phyloP scores from a whole-genome alignment of 257 asterid species.

The Linaria vulgaris region DNA sequence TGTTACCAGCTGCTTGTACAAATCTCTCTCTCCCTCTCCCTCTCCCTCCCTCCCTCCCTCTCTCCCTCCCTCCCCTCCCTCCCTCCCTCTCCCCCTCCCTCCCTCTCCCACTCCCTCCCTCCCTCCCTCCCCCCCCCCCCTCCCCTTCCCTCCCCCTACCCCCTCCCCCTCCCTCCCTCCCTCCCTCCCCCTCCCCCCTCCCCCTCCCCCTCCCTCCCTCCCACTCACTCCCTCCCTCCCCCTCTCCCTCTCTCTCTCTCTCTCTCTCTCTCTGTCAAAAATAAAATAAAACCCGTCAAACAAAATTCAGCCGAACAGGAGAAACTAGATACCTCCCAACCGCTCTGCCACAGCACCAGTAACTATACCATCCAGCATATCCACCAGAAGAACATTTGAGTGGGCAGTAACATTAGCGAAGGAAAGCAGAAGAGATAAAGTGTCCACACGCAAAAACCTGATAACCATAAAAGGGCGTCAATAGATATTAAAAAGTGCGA shows the following conservation, averaged over 20 bases:
- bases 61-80: no score
- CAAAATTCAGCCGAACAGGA: slow-evolving; percentile 19
- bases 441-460: slow-evolving; percentile 91
- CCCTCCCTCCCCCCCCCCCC: no score
- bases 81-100: no score
- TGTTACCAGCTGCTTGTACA: background rate
- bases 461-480: slow-evolving; percentile 17
- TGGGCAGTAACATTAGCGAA: slow-evolving; percentile 79
- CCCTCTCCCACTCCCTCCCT: no score
- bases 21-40: background rate
- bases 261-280: background rate
- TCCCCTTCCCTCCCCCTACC: no score
- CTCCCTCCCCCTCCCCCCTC: no score
- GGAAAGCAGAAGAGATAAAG: slow-evolving; percentile 79
- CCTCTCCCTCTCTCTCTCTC: background rate
- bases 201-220: no score
- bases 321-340: slow-evolving; percentile 69
- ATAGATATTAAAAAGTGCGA: background rate
- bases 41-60: no score
- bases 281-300: background rate
- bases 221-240: no score
- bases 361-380: slow-evolving; percentile 76
- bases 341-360: slow-evolving; percentile 95
- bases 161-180: no score
- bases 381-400: slow-evolving; percentile 84